Percentiles rank a stretch among this genome's conserved stretches.
phyloP scores from a whole-genome alignment of 2,329 filamentous ascomycete species.

The Penicillium digitatum region DNA sequence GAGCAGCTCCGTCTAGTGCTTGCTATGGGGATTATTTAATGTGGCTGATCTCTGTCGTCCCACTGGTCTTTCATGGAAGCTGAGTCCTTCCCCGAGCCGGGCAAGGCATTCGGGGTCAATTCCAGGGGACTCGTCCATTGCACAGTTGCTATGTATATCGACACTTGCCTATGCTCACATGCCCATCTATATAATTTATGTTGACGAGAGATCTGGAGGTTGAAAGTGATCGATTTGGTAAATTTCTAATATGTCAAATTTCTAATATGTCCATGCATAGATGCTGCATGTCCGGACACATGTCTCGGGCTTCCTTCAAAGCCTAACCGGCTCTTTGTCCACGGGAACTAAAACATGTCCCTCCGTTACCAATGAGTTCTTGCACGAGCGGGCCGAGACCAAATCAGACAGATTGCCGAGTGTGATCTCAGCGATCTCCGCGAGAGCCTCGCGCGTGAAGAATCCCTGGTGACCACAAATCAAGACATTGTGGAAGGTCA shows the following conservation, averaged over 20 bases:
- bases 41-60: slow-evolving; percentile 39
- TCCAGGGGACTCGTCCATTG: slow-evolving; percentile 13
- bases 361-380: slow-evolving; percentile 30
- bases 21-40: slow-evolving; percentile 33
- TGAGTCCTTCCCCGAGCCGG: slow-evolving; percentile 23
- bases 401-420: slow-evolving; percentile 51
- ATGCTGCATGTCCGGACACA: neutral
- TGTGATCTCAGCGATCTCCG: slow-evolving; percentile 60
- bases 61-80: slow-evolving; percentile 36
- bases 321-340: slow-evolving; percentile 30
- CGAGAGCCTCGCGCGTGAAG: slow-evolving; percentile 62
- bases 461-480: slow-evolving; percentile 67
- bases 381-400: slow-evolving; percentile 22
- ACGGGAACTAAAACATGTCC: slow-evolving; percentile 26
- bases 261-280: neutral
- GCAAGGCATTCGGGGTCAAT: slow-evolving; percentile 17
- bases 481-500: slow-evolving; percentile 65
- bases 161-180: neutral
- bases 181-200: neutral
- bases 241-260: neutral
- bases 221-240: neutral
- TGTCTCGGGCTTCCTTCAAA: slow-evolving; percentile 11
- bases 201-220: neutral
- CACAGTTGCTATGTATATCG: slow-evolving; percentile 1
- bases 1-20: slow-evolving; percentile 28